Evolutionary conservation across 345 rosid genomes (phyloP).

Genomic region (Eucalyptus sp.): DNA sequence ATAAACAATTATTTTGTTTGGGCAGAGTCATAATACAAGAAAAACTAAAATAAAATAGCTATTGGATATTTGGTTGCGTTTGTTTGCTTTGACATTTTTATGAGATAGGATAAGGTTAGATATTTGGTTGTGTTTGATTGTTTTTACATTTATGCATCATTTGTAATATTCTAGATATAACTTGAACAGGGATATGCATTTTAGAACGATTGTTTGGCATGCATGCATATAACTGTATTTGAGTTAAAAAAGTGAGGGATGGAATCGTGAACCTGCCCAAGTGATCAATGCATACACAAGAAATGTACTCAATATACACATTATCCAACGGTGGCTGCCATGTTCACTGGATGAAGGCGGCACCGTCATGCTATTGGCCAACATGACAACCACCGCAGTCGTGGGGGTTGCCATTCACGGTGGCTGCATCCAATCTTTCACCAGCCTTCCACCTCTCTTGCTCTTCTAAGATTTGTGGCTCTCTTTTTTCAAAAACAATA

Average conservation of each 20-base stretch:
- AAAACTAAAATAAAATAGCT: not conserved
- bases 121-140: not conserved
- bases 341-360: not conserved
- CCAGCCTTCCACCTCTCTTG: not conserved
- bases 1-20: not conserved
- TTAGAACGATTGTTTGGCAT: not conserved
- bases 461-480: not conserved
- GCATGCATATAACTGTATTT: not conserved
- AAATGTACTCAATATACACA: not conserved
- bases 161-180: not conserved
- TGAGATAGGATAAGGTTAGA: not conserved
- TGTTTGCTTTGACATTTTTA: not conserved
- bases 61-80: rapidly evolving
- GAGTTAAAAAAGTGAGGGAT: not conserved
- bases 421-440: not conserved
- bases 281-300: not conserved
- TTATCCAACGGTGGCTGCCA: not conserved
- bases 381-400: not conserved
- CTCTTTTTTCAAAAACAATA: not conserved
- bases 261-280: not conserved
- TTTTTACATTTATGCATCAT: not conserved
- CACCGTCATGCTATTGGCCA: not conserved
- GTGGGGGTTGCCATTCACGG: not conserved
- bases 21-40: rapidly evolving
- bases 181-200: not conserved